Conservation (phyloP, 139 green algal genomes). For the Desmodesmus armatus region DNA sequence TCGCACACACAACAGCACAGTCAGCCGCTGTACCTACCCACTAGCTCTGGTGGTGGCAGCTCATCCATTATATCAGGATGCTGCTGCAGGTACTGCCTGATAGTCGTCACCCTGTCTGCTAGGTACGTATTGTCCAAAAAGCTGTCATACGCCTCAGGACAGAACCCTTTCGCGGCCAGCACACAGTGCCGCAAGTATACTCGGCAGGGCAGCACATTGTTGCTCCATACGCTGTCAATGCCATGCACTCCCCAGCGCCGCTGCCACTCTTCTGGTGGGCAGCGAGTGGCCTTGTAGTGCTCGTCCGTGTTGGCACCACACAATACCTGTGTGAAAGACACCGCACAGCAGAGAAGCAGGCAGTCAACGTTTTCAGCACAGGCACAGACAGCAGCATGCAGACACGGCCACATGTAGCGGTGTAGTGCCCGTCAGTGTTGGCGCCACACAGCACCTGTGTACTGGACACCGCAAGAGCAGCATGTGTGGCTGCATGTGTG, state of each 20-base stretch:
- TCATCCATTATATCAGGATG: slow-evolving; percentile 89
- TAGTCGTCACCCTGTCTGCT: slow-evolving; percentile 73
- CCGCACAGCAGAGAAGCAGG: background rate
- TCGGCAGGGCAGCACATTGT: slow-evolving; percentile 69
- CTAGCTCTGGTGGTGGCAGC: slow-evolving; percentile 77
- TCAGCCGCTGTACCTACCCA: slow-evolving; percentile 87
- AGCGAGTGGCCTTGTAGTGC: slow-evolving; percentile 77
- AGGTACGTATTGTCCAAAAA: slow-evolving; percentile 93
- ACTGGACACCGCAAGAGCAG: background rate
- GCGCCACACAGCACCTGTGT: slow-evolving; percentile 77
- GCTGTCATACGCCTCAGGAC: slow-evolving; percentile 65
- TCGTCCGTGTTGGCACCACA: slow-evolving; percentile 82
- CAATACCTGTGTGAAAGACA: slow-evolving; percentile 63
- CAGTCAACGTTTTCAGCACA: too few relatives aligned
- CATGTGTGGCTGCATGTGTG: too few relatives aligned
- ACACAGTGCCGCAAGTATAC: slow-evolving; percentile 94
- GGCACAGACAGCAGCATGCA: too few relatives aligned
- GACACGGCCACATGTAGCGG: too few relatives aligned
- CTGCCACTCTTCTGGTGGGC: slow-evolving; percentile 79
- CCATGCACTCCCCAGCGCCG: slow-evolving; percentile 76
- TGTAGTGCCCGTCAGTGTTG: slow-evolving; percentile 87
- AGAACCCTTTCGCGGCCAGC: slow-evolving; percentile 77
- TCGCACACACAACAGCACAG: too few relatives aligned
- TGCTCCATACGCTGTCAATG: slow-evolving; percentile 74
- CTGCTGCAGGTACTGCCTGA: slow-evolving; percentile 73